These are phyloP conservation scores for Epicoccum nigrum DNA, from an alignment of 2,329 filamentous ascomycete species.

Conservation along the genomic window DNA sequence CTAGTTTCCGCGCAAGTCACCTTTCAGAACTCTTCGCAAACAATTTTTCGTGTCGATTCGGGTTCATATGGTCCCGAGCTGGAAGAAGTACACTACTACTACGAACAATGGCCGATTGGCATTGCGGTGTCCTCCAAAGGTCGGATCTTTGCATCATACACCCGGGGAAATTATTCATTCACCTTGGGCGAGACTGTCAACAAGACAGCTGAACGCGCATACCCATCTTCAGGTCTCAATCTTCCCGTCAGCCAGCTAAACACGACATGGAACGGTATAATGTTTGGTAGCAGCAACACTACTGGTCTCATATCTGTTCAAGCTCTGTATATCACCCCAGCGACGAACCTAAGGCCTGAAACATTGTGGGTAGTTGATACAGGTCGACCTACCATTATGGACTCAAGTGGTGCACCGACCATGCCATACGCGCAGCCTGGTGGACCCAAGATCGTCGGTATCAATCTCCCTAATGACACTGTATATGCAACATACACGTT, in stretches of 20 bases:
- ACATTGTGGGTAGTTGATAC: constrained; percentile 59
- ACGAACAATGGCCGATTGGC: constrained; percentile 55
- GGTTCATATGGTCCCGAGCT: constrained; percentile 56
- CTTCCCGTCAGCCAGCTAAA: constrained; percentile 55
- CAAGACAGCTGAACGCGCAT: constrained; percentile 55
- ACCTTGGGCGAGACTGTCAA: constrained; percentile 57
- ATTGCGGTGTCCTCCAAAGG: constrained; percentile 58
- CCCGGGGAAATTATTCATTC: constrained; percentile 54
- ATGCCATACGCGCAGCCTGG: constrained; percentile 49
- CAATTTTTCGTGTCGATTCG: constrained; percentile 52
- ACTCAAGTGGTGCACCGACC: constrained; percentile 30
- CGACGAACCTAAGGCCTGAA: constrained; percentile 40
- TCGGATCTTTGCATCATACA: constrained; percentile 59
- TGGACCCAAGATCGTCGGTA: constrained; percentile 59
- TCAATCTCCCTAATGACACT: constrained; percentile 53
- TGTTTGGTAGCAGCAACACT: constrained; percentile 54
- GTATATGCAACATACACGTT: constrained; percentile 59
- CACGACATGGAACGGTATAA: constrained; percentile 50
- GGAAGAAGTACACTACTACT: constrained; percentile 57
- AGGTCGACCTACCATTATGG: constrained; percentile 48
- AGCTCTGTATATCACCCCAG: constrained; percentile 56
- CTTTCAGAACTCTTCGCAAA: constrained; percentile 31
- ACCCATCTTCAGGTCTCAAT: constrained; percentile 51
- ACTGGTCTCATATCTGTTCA: constrained; percentile 57
- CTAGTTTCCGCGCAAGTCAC: constrained; percentile 13